phyloP scores from a whole-genome alignment of 306 rosid species.

The Ceratonia siliqua region DNA sequence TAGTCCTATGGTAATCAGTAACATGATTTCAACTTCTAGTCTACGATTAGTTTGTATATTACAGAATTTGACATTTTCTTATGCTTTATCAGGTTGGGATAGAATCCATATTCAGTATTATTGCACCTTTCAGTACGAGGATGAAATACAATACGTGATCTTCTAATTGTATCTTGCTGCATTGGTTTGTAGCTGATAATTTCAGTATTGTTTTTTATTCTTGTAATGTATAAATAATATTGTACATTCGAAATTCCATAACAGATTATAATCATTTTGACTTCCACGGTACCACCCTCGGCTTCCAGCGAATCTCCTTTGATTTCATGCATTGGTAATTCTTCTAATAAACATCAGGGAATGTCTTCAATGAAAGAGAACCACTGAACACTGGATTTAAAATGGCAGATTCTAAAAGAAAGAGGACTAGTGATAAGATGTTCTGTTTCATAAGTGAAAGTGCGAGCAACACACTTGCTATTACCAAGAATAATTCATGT shows the following conservation, averaged over 20 bases:
- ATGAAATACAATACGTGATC: conserved; percentile 17
- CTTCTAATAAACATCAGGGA: too few species aligned
- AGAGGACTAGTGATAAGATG: too few species aligned
- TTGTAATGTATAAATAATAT: neutral
- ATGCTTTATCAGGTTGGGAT: conserved; percentile 21
- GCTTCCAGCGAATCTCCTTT: neutral
- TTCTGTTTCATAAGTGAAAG: too few species aligned
- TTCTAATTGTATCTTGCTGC: conserved; percentile 24
- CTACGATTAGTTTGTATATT: neutral
- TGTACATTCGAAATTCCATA: neutral
- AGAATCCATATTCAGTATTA: conserved; percentile 26
- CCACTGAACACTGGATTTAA: too few species aligned
- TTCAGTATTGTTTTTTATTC: neutral
- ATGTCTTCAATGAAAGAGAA: too few species aligned
- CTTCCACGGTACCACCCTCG: neutral
- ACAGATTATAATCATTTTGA: neutral
- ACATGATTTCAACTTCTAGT: neutral
- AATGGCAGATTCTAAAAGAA: neutral
- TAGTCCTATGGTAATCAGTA: neutral
- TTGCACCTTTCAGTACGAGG: conserved; percentile 31
- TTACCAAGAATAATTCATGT: too few species aligned
- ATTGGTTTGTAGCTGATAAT: conserved; percentile 16
- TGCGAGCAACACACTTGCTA: too few species aligned
- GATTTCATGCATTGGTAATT: neutral
- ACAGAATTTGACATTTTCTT: neutral